Evolutionary conservation across 495 filamentous ascomycete genomes (phyloP), one percentile per base, ranked within the genome.

Genomic region (Talaromyces adpressus): DNA sequence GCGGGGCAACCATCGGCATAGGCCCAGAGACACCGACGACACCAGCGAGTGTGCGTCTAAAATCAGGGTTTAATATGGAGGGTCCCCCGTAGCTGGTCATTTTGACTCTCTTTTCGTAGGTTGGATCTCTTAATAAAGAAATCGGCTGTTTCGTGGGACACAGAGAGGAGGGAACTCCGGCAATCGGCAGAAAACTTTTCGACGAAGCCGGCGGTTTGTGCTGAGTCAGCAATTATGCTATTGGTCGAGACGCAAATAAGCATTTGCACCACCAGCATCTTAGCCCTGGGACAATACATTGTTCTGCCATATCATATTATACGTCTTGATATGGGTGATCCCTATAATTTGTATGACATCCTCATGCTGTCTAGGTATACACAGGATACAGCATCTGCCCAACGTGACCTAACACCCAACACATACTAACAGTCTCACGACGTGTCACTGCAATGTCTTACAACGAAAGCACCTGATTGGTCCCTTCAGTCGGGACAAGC

Each of bases 151-250:
- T 47, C 39, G n/a, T 18, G 45, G 41, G 45, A 49, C 45, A 49
- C 9, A 49, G 45, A 18, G n/a, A 12, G 22, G 56, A n/a, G 8
- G 2, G 20, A 32, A 36, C 53, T 63, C 77, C 78, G 78, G 75
- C 78, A 79, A 79, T 80, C 78, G 78, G 78, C 70, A 73, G 72
- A 77, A 75, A 63, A 59, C 20, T 57, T 57, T 63, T 7, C 30
- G 52, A 51, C 45, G 51, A 57, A 53, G 20, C 23, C 62, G 62
- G 51, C 62, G 23, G 27, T 62, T 62, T 53, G 23, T 62, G 70
- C 66, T 73, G 65, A 73, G 23, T 73, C 66, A 73, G 53, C 57
- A 18, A 9, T 0, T 0, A 32, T 32, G 1, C 20, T 53, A 53
- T 53, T 53, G 49, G 49, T 22, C 49, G 49, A 16, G 18, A 20